Evolutionary conservation across 73 alveolate species (phyloP), one percentile per base, ranked within the genome.

Genomic region (Urostyla sp.): DNA sequence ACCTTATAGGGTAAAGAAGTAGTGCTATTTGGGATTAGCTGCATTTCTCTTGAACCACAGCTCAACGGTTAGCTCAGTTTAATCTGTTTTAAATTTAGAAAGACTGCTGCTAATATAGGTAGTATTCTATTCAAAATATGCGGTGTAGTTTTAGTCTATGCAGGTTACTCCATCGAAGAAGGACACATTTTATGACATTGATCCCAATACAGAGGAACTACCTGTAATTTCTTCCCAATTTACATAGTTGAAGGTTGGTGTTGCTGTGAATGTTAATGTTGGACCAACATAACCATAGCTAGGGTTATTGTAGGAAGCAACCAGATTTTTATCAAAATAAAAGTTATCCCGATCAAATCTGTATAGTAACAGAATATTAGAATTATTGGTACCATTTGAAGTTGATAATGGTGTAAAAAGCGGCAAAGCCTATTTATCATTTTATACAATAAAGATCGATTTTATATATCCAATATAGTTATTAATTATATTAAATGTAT

Each of bases 141-240:
- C 23, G 46, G 30, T 24, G 5, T 26, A 18, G 4, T 21, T 18
- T 55, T 55, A 18, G 30, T 55, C 72, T 13, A 26, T 55, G 72
- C 72, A 55, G 11, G 72, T 24, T 21, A 55, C 4, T 20, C 72
- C 72, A 55, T 55, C 72, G 28, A 6, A 55, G 4, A 18, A 55
- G 46, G 16, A 26, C 6, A 24, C 45, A 20, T 15, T 6, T 21
- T 55, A 55, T 26, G 23, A 26, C 5, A 30, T 15, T 18, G 72
- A 26, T 18, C 46, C 72, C 4, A 55, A 5, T 3, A 5, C 18
- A 26, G 72, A 55, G 10, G 40, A 26, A 55, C 18, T 24, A 24
- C 21, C 10, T 15, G 30, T 3, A 55, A 5, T 18, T 11, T 55
- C 72, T 55, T 55, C 72, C 43, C 43, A 55, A 8, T 55, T 8